Evolutionary conservation across 108 stramenopile species (phyloP).

Genomic region (Aurantiochytrium sp.): DNA sequence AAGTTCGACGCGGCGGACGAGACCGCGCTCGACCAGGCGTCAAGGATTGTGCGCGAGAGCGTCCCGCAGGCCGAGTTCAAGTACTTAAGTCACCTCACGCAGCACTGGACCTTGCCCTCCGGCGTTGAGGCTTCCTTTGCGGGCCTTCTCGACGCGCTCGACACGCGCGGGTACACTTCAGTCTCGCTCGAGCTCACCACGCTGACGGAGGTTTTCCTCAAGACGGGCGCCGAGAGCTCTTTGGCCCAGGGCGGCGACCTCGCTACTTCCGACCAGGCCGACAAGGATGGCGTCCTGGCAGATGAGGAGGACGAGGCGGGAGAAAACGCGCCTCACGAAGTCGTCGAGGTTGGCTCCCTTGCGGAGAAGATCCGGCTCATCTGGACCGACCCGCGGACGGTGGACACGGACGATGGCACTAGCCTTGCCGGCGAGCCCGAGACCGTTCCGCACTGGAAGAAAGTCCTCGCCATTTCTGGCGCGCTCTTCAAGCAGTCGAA

Average conservation of each 20-base stretch:
- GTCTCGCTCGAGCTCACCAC: constrained; percentile 47
- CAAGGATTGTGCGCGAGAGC: not conserved
- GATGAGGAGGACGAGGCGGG: constrained; percentile 19
- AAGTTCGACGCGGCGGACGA: not conserved
- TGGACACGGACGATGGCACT: too few species aligned
- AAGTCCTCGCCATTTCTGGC: not conserved
- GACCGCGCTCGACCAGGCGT: not conserved
- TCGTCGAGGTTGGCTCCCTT: not conserved
- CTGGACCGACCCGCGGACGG: constrained; percentile 1
- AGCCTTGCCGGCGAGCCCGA: not conserved
- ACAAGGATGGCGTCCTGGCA: not conserved
- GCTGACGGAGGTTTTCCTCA: constrained; percentile 49
- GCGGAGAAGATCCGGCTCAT: not conserved
- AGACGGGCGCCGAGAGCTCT: constrained; percentile 47
- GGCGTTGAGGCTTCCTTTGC: not conserved
- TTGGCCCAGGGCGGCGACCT: constrained; percentile 9
- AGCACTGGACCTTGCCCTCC: not conserved
- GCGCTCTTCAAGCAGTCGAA: not conserved
- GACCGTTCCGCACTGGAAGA: not conserved
- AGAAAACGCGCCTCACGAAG: not conserved
- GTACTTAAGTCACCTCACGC: not conserved
- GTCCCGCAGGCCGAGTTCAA: not conserved
- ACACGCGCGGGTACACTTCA: not conserved
- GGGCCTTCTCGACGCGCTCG: constrained; percentile 16
- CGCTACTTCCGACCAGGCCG: too few species aligned